Percentiles rank a stretch among this genome's conserved stretches.
phyloP scores from a whole-genome alignment of 306 rosid species.

The Cucurbita moschata region DNA sequence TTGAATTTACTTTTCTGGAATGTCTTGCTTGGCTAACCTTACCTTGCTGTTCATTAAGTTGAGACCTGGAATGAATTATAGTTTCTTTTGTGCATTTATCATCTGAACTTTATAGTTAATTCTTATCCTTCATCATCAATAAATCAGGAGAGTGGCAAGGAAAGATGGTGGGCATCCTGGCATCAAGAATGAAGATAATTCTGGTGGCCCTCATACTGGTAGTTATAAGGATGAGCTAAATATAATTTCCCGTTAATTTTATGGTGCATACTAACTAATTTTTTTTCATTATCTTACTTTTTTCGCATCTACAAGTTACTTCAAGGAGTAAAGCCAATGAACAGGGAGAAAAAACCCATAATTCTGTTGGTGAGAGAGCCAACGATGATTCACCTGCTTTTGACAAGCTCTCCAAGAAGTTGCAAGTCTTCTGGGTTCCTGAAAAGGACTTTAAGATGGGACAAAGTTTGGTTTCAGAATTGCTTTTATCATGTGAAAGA shows the following conservation, averaged over 20 bases:
- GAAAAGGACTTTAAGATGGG: constrained; percentile 30
- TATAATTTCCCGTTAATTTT: background rate
- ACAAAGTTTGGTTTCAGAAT: constrained; percentile 38
- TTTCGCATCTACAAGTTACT: constrained; percentile 2
- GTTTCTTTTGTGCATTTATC: background rate
- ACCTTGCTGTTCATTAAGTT: background rate
- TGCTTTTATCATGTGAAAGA: constrained; percentile 49
- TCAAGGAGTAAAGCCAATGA: constrained; percentile 25
- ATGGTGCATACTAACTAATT: background rate
- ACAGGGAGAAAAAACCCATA: constrained; percentile 26
- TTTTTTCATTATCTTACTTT: background rate
- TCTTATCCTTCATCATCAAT: background rate
- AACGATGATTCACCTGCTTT: constrained; percentile 22
- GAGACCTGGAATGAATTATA: background rate
- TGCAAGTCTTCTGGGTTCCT: constrained; percentile 51
- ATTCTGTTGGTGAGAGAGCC: constrained; percentile 20
- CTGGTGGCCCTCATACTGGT: constrained; percentile 13
- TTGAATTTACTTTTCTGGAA: background rate
- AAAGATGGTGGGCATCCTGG: constrained; percentile 14
- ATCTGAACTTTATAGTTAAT: background rate
- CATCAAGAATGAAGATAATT: constrained; percentile 29
- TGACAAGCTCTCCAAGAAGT: constrained; percentile 53
- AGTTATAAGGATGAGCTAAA: background rate
- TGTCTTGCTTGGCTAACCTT: background rate
- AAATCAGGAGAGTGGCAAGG: background rate